A percentile compares a stretch with the other conserved stretches of the same genome.
These are phyloP conservation scores for Ustilago hordei DNA, from an alignment of 1,284 basidiomycete genomes.

Conservation along the genomic window DNA sequence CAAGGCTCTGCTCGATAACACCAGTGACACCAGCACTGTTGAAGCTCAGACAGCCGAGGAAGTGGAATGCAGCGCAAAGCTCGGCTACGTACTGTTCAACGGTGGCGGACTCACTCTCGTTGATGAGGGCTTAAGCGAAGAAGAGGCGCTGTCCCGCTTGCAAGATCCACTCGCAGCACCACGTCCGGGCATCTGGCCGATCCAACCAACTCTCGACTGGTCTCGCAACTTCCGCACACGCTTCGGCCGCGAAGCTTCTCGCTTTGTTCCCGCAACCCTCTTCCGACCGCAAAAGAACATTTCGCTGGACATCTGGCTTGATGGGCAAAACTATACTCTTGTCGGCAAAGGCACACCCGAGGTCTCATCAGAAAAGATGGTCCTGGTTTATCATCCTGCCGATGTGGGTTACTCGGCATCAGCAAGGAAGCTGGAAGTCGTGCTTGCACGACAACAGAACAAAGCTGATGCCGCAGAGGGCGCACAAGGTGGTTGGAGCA, in stretches of 20 bases:
- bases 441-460: conserved; percentile 8
- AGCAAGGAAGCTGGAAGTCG: conserved; percentile 25
- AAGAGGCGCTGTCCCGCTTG: conserved; percentile 25
- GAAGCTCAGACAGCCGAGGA: not conserved
- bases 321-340: conserved; percentile 23
- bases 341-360: not conserved
- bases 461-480: conserved; percentile 9
- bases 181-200: conserved; percentile 35
- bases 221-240: conserved; percentile 24
- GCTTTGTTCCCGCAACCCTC: conserved; percentile 38
- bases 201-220: conserved; percentile 32
- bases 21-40: not conserved
- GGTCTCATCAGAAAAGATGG: conserved; percentile 8
- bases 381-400: conserved; percentile 24
- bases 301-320: conserved; percentile 40
- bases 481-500: conserved; percentile 10
- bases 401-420: conserved; percentile 8
- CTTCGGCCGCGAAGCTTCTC: conserved; percentile 35
- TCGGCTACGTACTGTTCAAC: conserved; percentile 44
- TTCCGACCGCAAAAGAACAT: conserved; percentile 44
- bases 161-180: conserved; percentile 41
- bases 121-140: conserved; percentile 30
- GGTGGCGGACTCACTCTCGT: conserved; percentile 22
- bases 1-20: conserved; percentile 10
- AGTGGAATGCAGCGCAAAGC: conserved; percentile 30